Evolutionary conservation across 139 green algal genomes (phyloP).

Genomic region (Picochlorum sp.): DNA sequence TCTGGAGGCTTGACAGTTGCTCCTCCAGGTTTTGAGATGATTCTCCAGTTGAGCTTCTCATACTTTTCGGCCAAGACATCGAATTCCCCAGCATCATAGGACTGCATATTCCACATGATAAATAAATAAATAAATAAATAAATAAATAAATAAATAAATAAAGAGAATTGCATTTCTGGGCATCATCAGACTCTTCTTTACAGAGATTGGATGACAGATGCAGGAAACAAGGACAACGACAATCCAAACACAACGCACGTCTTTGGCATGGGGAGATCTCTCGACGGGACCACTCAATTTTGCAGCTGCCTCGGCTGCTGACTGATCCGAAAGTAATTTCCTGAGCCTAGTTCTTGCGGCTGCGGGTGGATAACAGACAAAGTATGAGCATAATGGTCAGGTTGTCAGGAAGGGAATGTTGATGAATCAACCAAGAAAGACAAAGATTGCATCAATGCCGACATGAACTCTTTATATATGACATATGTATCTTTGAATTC

Average conservation of each 20-base stretch:
- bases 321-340: constrained; percentile 39
- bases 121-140: not conserved
- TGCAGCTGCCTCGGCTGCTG: constrained; percentile 6
- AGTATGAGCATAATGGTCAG: not conserved
- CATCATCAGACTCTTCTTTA: not conserved
- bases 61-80: constrained; percentile 45
- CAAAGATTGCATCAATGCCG: too few species aligned
- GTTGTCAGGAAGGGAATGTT: too few species aligned
- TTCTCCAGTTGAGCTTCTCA: constrained; percentile 80
- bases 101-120: too few species aligned
- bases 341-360: constrained; percentile 55
- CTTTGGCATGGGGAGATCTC: constrained; percentile 53
- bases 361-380: constrained; percentile 7
- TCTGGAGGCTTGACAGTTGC: constrained; percentile 76
- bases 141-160: not conserved
- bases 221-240: not conserved
- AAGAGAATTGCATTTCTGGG: not conserved
- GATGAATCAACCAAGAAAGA: too few species aligned
- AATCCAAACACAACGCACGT: constrained; percentile 11
- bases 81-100: constrained; percentile 61
- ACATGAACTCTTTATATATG: too few species aligned
- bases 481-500: not conserved
- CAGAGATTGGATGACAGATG: not conserved
- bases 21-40: constrained; percentile 78
- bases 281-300: constrained; percentile 16